Evolutionary conservation across 2,329 filamentous ascomycete species (phyloP).

Genomic region (Scytalidium lignicola): DNA sequence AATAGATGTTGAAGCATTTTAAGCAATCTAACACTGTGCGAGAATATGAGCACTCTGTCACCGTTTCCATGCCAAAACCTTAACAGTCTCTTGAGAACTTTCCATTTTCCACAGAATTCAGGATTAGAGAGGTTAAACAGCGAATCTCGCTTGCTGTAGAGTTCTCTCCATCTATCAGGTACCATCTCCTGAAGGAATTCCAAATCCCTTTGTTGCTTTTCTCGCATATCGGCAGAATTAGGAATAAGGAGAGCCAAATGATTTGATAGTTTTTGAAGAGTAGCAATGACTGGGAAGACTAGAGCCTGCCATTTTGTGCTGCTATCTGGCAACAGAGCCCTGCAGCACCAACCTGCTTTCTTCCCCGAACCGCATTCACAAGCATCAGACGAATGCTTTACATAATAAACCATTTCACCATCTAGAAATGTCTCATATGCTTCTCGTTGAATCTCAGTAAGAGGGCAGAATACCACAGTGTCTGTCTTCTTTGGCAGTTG

Average conservation of each 20-base stretch:
- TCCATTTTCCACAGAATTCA: conserved; percentile 96
- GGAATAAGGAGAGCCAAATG: conserved; percentile 89
- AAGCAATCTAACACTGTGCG: conserved; percentile 80
- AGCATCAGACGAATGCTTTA: conserved; percentile 60
- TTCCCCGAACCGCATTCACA: conserved; percentile 68
- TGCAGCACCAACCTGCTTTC: conserved; percentile 79
- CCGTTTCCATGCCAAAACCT: conserved; percentile 85
- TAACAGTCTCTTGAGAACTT: conserved; percentile 78
- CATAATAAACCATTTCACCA: conserved; percentile 62
- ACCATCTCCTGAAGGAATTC: conserved; percentile 68
- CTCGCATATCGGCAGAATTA: conserved; percentile 51
- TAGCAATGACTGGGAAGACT: conserved; percentile 80
- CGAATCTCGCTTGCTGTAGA: conserved; percentile 72
- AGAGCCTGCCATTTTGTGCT: conserved; percentile 49
- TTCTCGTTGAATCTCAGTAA: conserved; percentile 73
- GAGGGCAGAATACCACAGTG: conserved; percentile 87
- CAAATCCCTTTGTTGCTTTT: conserved; percentile 75
- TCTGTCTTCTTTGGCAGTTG: conserved; percentile 95
- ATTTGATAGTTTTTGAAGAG: conserved; percentile 83
- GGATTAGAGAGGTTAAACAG: conserved; percentile 78
- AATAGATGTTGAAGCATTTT: conserved; percentile 83
- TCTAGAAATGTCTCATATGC: conserved; percentile 82
- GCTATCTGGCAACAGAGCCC: conserved; percentile 44
- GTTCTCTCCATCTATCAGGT: conserved; percentile 67
- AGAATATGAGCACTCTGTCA: conserved; percentile 94